phyloP scores from a whole-genome alignment of 306 rosid species.

The Begonia masoniana region DNA sequence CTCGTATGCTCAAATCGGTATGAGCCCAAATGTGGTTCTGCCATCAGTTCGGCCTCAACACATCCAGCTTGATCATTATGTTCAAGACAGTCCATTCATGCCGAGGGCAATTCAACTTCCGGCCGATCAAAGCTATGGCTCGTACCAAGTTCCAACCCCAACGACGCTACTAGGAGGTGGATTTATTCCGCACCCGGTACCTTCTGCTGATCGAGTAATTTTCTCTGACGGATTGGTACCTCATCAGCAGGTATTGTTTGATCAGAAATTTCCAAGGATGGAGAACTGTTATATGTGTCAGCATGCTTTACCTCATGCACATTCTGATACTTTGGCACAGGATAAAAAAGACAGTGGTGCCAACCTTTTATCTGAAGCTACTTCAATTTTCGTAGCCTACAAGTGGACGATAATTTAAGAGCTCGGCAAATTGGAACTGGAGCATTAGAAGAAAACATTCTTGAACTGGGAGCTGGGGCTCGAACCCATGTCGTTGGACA shows the following conservation, averaged over 20 bases:
- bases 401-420: slow-evolving; percentile 30
- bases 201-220: slow-evolving; percentile 34
- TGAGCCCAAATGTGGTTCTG: slow-evolving; percentile 37
- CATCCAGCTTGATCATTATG: slow-evolving; percentile 38
- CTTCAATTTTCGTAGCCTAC: slow-evolving; percentile 34
- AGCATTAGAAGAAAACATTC: slow-evolving; percentile 27
- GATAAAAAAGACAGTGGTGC: slow-evolving; percentile 32
- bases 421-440: slow-evolving; percentile 40
- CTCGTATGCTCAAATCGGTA: slow-evolving; percentile 34
- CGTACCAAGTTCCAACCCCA: slow-evolving; percentile 45
- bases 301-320: slow-evolving; percentile 68
- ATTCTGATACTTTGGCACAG: slow-evolving; percentile 55
- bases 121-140: slow-evolving; percentile 43
- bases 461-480: slow-evolving; percentile 36
- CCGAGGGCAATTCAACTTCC: slow-evolving; percentile 55
- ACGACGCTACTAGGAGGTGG: slow-evolving; percentile 34
- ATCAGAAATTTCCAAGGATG: slow-evolving; percentile 29
- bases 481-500: slow-evolving; percentile 28
- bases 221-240: slow-evolving; percentile 37
- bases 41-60: slow-evolving; percentile 41
- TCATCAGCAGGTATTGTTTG: slow-evolving; percentile 36
- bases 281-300: slow-evolving; percentile 68
- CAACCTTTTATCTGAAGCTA: slow-evolving; percentile 31
- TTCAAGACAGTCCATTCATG: slow-evolving; percentile 38
- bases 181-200: slow-evolving; percentile 60